Evolutionary conservation across 129 eudicot genomes (phyloP).

Genomic region (Escallonia herrerae): DNA sequence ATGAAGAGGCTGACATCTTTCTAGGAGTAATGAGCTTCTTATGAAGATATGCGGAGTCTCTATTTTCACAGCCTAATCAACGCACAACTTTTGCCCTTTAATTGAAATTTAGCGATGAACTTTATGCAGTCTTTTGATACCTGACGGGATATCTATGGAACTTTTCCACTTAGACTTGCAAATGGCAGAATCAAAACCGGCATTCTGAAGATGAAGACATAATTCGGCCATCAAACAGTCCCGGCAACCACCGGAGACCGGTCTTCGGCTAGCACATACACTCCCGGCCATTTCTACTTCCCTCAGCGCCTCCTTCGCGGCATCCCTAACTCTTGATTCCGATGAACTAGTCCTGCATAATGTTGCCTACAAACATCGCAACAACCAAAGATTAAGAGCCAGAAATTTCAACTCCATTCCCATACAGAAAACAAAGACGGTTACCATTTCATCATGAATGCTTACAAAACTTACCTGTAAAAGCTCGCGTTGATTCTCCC

Average conservation of each 20-base stretch:
- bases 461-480: conserved; percentile 42
- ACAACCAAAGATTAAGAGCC: conserved; percentile 2
- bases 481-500: conserved; percentile 60
- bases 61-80: too few relatives aligned
- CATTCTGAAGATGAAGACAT: conserved; percentile 45
- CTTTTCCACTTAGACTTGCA: conserved; percentile 87
- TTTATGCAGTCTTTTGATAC: conserved; percentile 34
- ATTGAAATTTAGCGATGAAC: too few relatives aligned
- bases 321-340: conserved; percentile 56
- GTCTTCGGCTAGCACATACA: conserved; percentile 46
- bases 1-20: too few relatives aligned
- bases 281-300: conserved; percentile 30
- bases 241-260: conserved; percentile 49
- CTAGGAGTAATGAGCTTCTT: too few relatives aligned
- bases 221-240: conserved; percentile 52
- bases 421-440: background rate
- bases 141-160: conserved; percentile 67
- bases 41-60: too few relatives aligned
- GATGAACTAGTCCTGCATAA: conserved; percentile 59
- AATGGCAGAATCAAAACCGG: conserved; percentile 59
- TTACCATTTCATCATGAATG: background rate
- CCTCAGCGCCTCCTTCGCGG: conserved; percentile 50
- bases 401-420: background rate
- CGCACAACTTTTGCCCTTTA: too few relatives aligned
- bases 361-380: conserved; percentile 34